These are phyloP conservation scores for Chloranthus sessilifolius DNA, from an alignment of 164 flowering plant species.

Conservation along the genomic window DNA sequence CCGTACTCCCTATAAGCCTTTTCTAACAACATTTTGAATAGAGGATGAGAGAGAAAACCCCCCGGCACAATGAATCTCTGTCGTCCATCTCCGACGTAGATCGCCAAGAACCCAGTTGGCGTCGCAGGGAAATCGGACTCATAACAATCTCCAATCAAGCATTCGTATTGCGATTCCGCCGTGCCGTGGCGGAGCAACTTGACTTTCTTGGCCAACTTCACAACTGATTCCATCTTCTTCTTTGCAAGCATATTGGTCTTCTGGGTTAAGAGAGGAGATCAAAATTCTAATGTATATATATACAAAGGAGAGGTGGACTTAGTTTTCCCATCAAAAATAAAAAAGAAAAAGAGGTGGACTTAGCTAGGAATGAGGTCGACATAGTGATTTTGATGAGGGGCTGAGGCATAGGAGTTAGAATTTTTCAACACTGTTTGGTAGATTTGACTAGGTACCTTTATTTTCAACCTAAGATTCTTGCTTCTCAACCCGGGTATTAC, in stretches of 20 bases:
- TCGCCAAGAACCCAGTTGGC: slow-evolving; percentile 58
- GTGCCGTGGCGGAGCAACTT: slow-evolving; percentile 10
- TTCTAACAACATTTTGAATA: slow-evolving; percentile 83
- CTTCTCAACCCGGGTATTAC: too few relatives aligned
- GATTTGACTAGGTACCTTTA: too few relatives aligned
- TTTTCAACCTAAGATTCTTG: too few relatives aligned
- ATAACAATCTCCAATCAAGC: slow-evolving; percentile 7
- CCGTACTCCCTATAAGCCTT: slow-evolving; percentile 73
- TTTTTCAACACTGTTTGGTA: too few relatives aligned
- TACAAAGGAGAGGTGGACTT: too few relatives aligned
- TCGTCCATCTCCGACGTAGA: slow-evolving; percentile 74
- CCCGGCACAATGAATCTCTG: slow-evolving; percentile 73
- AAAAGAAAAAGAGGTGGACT: too few relatives aligned
- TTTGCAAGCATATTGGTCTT: slow-evolving; percentile 18
- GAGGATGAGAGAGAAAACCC: slow-evolving; percentile 65
- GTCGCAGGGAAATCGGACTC: slow-evolving; percentile 16
- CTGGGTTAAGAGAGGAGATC: neutral
- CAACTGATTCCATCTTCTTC: slow-evolving; percentile 22
- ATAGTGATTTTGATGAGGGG: too few relatives aligned
- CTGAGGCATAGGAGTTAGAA: too few relatives aligned
- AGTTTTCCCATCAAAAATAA: too few relatives aligned
- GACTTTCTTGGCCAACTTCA: slow-evolving; percentile 28
- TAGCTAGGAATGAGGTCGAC: too few relatives aligned
- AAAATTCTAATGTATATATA: too few relatives aligned
- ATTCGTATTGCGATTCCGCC: slow-evolving; percentile 9